These are phyloP conservation scores for Ganoderma resinaceum DNA, from an alignment of 1,284 basidiomycete species.

Conservation along the genomic window DNA sequence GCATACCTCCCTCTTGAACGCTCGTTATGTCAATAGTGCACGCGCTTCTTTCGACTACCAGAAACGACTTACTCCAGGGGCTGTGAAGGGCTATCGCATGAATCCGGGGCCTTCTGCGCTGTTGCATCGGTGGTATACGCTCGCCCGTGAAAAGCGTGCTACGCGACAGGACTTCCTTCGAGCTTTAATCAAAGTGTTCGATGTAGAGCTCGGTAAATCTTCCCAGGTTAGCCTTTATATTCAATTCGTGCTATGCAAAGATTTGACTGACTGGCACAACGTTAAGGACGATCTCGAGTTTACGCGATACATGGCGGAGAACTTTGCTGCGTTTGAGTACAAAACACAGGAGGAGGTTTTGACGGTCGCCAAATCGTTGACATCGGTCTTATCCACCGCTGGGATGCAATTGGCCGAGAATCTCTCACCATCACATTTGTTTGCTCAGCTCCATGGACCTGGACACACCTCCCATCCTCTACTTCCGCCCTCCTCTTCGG, in stretches of 20 bases:
- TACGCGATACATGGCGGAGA: conserved; percentile 92
- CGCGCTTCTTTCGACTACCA: conserved; percentile 87
- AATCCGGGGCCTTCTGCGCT: conserved; percentile 68
- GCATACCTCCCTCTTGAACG: conserved; percentile 89
- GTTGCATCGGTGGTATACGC: conserved; percentile 89
- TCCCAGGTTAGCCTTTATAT: conserved; percentile 47
- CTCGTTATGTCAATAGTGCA: conserved; percentile 84
- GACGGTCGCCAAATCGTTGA: conserved; percentile 84
- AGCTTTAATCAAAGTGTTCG: conserved; percentile 82
- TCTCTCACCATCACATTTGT: conserved; percentile 71
- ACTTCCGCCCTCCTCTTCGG: neutral
- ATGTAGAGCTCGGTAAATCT: conserved; percentile 61
- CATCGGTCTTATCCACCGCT: conserved; percentile 81
- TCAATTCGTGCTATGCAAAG: neutral
- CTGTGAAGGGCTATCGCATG: conserved; percentile 67
- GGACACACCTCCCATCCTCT: neutral
- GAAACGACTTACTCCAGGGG: conserved; percentile 55
- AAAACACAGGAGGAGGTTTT: conserved; percentile 94
- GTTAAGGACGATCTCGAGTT: conserved; percentile 81
- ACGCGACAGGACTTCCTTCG: conserved; percentile 88
- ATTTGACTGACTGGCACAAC: neutral
- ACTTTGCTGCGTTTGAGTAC: conserved; percentile 91
- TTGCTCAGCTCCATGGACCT: conserved; percentile 61
- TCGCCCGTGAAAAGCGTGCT: conserved; percentile 89
- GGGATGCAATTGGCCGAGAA: conserved; percentile 82